These are phyloP conservation scores for Schizochytrium sp. DNA, from an alignment of 108 stramenopile genomes.

Conservation along the genomic window DNA sequence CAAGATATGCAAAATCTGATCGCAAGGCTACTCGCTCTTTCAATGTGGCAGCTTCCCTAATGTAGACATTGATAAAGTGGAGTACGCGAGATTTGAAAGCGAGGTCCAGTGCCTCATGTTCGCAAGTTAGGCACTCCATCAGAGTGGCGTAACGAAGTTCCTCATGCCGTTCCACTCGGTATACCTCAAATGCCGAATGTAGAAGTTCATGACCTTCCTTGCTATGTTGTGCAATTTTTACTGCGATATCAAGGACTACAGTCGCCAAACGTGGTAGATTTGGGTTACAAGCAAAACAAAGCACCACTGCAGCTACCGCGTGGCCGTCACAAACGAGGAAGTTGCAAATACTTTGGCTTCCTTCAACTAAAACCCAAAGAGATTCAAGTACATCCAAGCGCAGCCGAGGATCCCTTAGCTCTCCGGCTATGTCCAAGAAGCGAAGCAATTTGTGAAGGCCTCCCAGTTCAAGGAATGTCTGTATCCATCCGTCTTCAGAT, in stretches of 20 bases:
- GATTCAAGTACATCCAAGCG: constrained; percentile 17
- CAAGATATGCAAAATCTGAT: constrained; percentile 21
- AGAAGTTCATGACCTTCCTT: constrained; percentile 1
- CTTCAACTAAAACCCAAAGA: not conserved
- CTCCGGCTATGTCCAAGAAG: not conserved
- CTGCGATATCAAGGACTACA: not conserved
- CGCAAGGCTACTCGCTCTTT: constrained; percentile 44
- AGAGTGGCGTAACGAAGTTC: not conserved
- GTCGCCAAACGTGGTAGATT: not conserved
- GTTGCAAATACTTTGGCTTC: not conserved
- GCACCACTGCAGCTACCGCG: not conserved
- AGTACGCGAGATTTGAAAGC: constrained; percentile 13
- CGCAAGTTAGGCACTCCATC: not conserved
- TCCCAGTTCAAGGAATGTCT: constrained; percentile 52
- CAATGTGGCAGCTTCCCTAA: not conserved
- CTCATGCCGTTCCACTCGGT: constrained; percentile 4
- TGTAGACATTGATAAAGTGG: not conserved
- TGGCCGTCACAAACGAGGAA: not conserved
- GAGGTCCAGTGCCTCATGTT: constrained; percentile 19
- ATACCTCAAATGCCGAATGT: constrained; percentile 40
- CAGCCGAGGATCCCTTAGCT: not conserved
- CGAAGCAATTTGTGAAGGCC: constrained; percentile 41
- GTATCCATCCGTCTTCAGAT: constrained; percentile 8
- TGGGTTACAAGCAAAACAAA: not conserved
- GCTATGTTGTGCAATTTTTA: not conserved